phyloP scores from a whole-genome alignment of 163 green algal genomes.

The Scenedesmus sp. region DNA sequence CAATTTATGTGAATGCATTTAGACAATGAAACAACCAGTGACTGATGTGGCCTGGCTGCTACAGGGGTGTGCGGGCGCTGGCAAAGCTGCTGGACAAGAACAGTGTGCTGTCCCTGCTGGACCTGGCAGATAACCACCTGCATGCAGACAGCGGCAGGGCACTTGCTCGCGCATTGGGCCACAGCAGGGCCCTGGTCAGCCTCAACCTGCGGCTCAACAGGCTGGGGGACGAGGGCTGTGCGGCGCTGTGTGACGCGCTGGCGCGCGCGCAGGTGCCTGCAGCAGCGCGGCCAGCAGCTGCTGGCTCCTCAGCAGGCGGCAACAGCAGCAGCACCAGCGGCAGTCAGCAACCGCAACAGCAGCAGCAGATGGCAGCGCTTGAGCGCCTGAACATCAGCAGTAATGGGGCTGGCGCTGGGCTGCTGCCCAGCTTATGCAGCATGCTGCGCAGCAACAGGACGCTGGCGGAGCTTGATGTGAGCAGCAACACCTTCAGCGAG shows the following conservation, averaged over 20 bases:
- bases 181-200: conserved; percentile 59
- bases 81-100: conserved; percentile 80
- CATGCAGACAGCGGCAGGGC: conserved; percentile 77
- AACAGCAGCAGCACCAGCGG: background rate
- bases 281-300: background rate
- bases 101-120: conserved; percentile 70
- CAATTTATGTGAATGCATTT: too few species aligned
- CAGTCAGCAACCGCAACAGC: background rate
- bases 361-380: conserved; percentile 44
- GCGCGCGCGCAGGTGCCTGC: background rate
- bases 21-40: too few species aligned
- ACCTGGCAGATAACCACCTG: conserved; percentile 79
- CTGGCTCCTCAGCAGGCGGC: background rate
- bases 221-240: conserved; percentile 82
- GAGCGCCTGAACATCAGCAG: conserved; percentile 73
- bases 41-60: background rate
- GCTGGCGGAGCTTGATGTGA: conserved; percentile 72
- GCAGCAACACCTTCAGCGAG: conserved; percentile 68
- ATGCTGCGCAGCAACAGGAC: conserved; percentile 61
- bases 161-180: conserved; percentile 73
- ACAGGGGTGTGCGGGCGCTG: conserved; percentile 78
- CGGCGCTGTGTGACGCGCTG: conserved; percentile 63
- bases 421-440: conserved; percentile 48
- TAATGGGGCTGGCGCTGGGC: conserved; percentile 64
- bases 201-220: conserved; percentile 79